Percentiles rank a stretch among this genome's conserved stretches.
Conservation (phyloP, 2,329 filamentous ascomycete genomes). For the Beauveria sp. region DNA sequence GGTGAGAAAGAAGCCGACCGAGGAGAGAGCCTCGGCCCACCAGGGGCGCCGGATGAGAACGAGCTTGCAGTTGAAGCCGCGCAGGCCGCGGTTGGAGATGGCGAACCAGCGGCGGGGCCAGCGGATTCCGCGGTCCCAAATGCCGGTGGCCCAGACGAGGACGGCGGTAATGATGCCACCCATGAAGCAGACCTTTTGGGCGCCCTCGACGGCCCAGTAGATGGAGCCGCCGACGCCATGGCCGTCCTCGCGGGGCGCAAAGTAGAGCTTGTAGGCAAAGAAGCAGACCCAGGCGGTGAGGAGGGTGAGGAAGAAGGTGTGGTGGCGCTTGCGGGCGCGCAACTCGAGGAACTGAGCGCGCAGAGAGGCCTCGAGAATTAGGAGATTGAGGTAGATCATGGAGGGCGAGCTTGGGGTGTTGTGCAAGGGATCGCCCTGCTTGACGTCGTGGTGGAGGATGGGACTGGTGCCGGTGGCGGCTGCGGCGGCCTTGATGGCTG, state of each 20-base stretch:
- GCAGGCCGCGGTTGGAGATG: slow-evolving; percentile 80
- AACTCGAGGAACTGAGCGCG: slow-evolving; percentile 89
- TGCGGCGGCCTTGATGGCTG: slow-evolving; percentile 16
- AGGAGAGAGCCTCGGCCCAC: slow-evolving; percentile 70
- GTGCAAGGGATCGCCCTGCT: slow-evolving; percentile 62
- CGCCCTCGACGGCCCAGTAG: slow-evolving; percentile 91
- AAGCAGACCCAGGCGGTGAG: slow-evolving; percentile 73
- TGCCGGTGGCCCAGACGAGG: slow-evolving; percentile 87
- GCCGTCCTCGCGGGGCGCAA: slow-evolving; percentile 93
- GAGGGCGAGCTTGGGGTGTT: slow-evolving; percentile 83
- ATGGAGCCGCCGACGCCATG: slow-evolving; percentile 84
- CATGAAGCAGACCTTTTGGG: slow-evolving; percentile 85
- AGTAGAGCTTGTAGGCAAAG: slow-evolving; percentile 85
- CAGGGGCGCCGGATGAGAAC: slow-evolving; percentile 78
- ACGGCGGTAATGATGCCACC: slow-evolving; percentile 81
- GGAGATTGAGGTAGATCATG: slow-evolving; percentile 95
- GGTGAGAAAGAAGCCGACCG: slow-evolving; percentile 69
- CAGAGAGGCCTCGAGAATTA: slow-evolving; percentile 91
- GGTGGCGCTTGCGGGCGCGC: slow-evolving; percentile 78
- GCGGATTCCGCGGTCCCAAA: slow-evolving; percentile 90
- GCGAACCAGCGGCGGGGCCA: slow-evolving; percentile 91
- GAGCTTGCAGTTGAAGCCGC: slow-evolving; percentile 93
- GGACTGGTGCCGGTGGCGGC: slow-evolving; percentile 29
- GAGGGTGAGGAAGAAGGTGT: slow-evolving; percentile 83
- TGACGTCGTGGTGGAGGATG: slow-evolving; percentile 35